phyloP scores from a whole-genome alignment of 345 rosid genomes.

The Acer negundo region DNA sequence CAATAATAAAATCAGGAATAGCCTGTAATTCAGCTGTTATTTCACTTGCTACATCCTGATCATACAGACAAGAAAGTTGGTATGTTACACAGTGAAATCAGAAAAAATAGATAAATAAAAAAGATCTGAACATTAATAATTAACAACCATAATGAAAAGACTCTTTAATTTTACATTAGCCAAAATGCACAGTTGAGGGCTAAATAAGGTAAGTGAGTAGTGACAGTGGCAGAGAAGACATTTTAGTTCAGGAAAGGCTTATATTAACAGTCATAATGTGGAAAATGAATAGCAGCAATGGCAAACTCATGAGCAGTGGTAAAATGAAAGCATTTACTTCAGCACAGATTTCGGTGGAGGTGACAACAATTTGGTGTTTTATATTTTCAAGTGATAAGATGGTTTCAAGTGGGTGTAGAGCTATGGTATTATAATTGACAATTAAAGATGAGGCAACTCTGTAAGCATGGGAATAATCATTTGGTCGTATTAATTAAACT shows the following conservation, averaged over 20 bases:
- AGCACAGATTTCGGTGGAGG: not conserved
- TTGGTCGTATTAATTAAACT: not conserved
- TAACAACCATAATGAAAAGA: not conserved
- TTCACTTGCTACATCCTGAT: conserved; percentile 90
- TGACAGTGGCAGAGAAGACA: not conserved
- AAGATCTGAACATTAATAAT: not conserved
- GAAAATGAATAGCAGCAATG: not conserved
- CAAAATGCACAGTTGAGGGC: not conserved
- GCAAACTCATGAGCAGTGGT: not conserved
- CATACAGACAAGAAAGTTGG: conserved; percentile 14
- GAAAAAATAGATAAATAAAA: not conserved
- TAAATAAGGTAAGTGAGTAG: not conserved
- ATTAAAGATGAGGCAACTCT: not conserved
- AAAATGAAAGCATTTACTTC: not conserved
- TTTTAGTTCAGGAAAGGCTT: not conserved
- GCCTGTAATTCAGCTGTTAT: conserved; percentile 85
- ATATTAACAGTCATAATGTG: not conserved
- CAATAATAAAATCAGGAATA: conserved; percentile 88
- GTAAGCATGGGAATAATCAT: not conserved
- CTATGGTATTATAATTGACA: not conserved
- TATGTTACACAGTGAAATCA: not conserved
- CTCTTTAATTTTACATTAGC: not conserved
- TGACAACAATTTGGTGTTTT: not conserved
- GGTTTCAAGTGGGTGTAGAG: not conserved
- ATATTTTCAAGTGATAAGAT: not conserved